Base-by-base conservation (phyloP, 2,329 filamentous ascomycete species). In the Coleophoma eucalyptorum region DNA sequence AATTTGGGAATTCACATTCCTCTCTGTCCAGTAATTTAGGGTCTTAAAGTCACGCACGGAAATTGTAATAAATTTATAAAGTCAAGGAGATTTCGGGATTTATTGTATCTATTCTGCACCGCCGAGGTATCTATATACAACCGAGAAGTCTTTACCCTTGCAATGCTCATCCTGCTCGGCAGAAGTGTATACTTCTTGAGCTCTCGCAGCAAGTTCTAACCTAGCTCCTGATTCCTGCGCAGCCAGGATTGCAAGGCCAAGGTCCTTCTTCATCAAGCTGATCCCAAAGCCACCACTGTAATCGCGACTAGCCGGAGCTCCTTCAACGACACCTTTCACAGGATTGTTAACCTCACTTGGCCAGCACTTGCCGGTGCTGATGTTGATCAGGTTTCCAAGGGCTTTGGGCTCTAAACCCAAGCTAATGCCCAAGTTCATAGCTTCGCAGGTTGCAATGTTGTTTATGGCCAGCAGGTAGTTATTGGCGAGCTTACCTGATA, bases 341-440 rank as follows among this genome's bases (percentile, higher is more conserved):
- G 94, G 94, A 66, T 97, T 97, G 72, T 99, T 99, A 55, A 96
- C 76, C 71, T 97, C 92, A 62, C 87, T 94, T 1, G 93, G 91
- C 94, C 94, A 99, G 77, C 92, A 97, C 58, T 79, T 83, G n/a
- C 94, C 94, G 0, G 93, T 97, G 60, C 90, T 94, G 3, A 88
- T 87, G 67, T 97, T 97, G 73, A 99, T 90, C 69, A 99, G 84
- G 47, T 86, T 84, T 0, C 90, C 88, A 2, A 99, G 78, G 7
- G 83, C 84, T 49, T 74, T 68, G 0, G 78, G 77, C 54, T 83
- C 76, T 16, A 83, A 61, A 3, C 79, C 79, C 37, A 79, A 70
- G 31, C 73, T 72, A 3, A 79, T 78, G 2, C 76, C 79, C 41
- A 84, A 72, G 1, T 80, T 80, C 71, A 83, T 79, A 1, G 77